Percentiles rank a stretch among this genome's conserved stretches.
These are phyloP conservation scores for Plasmodium reichenowi DNA, from an alignment of 169 alveolate species.

Conservation along the genomic window DNA sequence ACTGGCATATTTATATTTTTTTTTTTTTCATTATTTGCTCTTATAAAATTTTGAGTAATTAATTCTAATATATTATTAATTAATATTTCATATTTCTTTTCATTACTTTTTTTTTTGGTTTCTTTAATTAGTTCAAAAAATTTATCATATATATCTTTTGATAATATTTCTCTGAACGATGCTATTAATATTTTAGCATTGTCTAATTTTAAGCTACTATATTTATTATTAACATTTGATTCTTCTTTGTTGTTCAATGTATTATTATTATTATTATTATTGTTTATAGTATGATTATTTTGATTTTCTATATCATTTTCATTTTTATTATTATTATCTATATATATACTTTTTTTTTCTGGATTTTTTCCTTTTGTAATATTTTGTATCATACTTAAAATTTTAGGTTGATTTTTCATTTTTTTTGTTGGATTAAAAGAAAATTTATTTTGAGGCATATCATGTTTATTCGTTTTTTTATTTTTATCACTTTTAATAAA, in stretches of 20 bases:
- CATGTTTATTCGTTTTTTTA: conserved; percentile 9
- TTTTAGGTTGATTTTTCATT: conserved; percentile 69
- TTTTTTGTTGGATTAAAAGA: conserved; percentile 59
- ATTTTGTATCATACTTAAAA: conserved; percentile 74
- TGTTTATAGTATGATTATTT: neutral
- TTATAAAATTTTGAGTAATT: conserved; percentile 36
- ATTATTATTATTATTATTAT: neutral
- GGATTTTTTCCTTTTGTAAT: conserved; percentile 65
- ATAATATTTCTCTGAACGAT: conserved; percentile 35
- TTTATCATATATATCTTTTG: conserved; percentile 32
- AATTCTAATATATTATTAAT: conserved; percentile 25
- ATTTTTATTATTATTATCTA: conserved; percentile 28
- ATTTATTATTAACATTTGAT: neutral
- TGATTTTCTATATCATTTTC: neutral
- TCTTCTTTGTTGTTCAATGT: neutral
- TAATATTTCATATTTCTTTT: conserved; percentile 43
- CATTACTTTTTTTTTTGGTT: conserved; percentile 40
- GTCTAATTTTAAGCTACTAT: conserved; percentile 12
- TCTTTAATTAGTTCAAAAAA: conserved; percentile 43
- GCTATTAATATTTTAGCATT: conserved; percentile 45
- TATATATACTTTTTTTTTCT: conserved; percentile 26
- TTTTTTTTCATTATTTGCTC: neutral
- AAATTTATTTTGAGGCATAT: conserved; percentile 31
- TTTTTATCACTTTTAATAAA: conserved; percentile 24
- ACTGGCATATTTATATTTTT: neutral